Base-by-base conservation (phyloP, 805 yeast species). In the Saccharomycopsis sp. region DNA sequence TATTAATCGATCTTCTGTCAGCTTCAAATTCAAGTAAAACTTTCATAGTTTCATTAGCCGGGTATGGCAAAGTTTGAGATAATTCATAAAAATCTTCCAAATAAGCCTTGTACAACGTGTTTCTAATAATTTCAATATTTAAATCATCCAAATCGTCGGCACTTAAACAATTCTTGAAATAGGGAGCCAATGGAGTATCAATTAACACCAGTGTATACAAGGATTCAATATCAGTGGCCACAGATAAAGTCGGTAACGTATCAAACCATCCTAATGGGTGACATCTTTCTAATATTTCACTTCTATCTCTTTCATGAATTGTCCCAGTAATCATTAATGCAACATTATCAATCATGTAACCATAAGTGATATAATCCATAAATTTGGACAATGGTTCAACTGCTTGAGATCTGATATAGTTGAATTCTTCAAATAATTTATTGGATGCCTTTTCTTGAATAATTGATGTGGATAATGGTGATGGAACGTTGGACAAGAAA, bases 251-350 rank as follows among this genome's bases (percentile, higher is more conserved):
- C 28, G 98, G 98, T 54, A 93, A 75, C 5, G 97, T 90, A 56
- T 93, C 98, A 59, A 93, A 93, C 96, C 97, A 89, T 37, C 99
- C 99, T 55, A 93, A 71, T 0, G 98, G 98, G 61, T 93, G 95
- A 62, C 96, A 88, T 60, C 96, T 80, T 48, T 79, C 79, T 57
- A 93, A 72, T 42, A 94, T 82, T 59, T 93, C 98, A 34, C 78
- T 66, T 58, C 85, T 79, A 64, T 94, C 96, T 58, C 97, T 76
- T 59, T 89, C 95, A 61, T 93, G 98, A 50, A 93, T 76, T 0
- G 98, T 88, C 19, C 99, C 99, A 1, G 97, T 89, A 59, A 93
- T 90, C 83, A 93, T 84, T 58, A 93, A 71, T 20, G 93, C 85
- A 32, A 93, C 96, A 63, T 93, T 93, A 67, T 93, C 98, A 59